Base-by-base conservation (phyloP, 495 filamentous ascomycete genomes). In the Penicillium manginii region DNA sequence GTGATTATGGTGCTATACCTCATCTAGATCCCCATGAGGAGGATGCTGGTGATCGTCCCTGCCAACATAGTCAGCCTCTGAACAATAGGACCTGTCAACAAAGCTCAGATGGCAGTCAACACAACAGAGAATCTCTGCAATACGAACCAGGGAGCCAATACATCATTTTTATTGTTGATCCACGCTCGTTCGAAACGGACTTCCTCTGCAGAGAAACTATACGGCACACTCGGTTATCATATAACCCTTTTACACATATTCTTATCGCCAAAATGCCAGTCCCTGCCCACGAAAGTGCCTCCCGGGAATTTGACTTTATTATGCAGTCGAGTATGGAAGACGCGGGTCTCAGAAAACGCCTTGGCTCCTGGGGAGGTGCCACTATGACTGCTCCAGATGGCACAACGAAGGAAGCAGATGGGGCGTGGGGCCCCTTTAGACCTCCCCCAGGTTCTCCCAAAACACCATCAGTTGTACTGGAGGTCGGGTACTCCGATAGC, bases 381-480 rank as follows among this genome's bases (percentile, higher is more conserved):
- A 47, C 17, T 7, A 15, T 55, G 52, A 22, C 40, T 21, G 40
- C 7, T 15, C n/a, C 3, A 55, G 23, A 55, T 55, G 52, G 52
- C 22, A 46, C 29, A 55, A 46, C 1, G 8, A 55, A 55, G 52
- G 26, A 55, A 9, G 40, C 52, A 55, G 52, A 55, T 31, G 52
- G 39, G 40, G 52, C 40, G 35, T 55, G 52, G 52, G 17, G 52
- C 35, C 52, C 52, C 43, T 31, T 40, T 33, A 55, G 52, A 47
- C 40, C 52, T 18, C 52, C 52, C 23, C 52, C 9, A 26, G 26
- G 52, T 21, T 26, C 52, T 35, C 52, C 42, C 21, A 55, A 47
- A 39, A 55, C 40, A 47, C 52, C 52, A n/a, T 47, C 52, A 39
- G 35, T 55, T 14, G 40, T 55, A 22, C 2, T 55, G 22, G 52